phyloP scores from a whole-genome alignment of 371 early-diverging fungal species.

The Zychaea mexicana region DNA sequence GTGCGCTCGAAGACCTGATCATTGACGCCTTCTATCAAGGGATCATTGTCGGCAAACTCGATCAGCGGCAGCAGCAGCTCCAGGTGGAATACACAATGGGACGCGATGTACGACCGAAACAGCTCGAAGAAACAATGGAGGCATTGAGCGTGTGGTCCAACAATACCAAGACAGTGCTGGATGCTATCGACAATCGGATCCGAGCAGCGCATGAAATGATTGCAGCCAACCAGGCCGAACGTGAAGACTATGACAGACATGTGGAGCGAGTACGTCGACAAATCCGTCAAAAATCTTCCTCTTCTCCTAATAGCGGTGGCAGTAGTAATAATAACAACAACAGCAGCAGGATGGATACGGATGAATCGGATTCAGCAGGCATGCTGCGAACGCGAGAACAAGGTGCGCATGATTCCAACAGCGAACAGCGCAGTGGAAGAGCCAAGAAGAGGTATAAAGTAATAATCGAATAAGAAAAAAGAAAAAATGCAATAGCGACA shows the following conservation, averaged over 20 bases:
- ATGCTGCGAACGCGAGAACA: background rate
- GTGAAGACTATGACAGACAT: constrained; percentile 45
- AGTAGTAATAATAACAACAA: constrained; percentile 11
- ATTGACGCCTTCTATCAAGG: constrained; percentile 86
- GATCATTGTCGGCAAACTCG: constrained; percentile 77
- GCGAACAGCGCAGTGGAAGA: constrained; percentile 14
- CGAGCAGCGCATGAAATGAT: constrained; percentile 55
- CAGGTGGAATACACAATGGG: constrained; percentile 84
- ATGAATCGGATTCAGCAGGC: background rate
- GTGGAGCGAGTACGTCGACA: constrained; percentile 53
- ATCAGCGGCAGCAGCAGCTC: constrained; percentile 75
- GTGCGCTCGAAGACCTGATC: constrained; percentile 83
- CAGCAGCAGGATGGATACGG: constrained; percentile 12
- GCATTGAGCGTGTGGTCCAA: constrained; percentile 64
- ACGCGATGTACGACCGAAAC: constrained; percentile 73
- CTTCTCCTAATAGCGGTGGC: background rate
- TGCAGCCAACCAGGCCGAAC: constrained; percentile 57
- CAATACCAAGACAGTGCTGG: constrained; percentile 56
- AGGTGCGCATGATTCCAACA: background rate
- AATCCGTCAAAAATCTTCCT: constrained; percentile 14
- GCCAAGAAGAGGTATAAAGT: constrained; percentile 17
- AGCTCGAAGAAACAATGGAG: constrained; percentile 57
- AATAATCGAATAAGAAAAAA: constrained; percentile 3
- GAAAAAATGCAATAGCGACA: constrained; percentile 4
- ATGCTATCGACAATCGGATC: constrained; percentile 71